phyloP scores from a whole-genome alignment of 768 basidiomycete genomes.

The Leccinum olivaceopallidum region DNA sequence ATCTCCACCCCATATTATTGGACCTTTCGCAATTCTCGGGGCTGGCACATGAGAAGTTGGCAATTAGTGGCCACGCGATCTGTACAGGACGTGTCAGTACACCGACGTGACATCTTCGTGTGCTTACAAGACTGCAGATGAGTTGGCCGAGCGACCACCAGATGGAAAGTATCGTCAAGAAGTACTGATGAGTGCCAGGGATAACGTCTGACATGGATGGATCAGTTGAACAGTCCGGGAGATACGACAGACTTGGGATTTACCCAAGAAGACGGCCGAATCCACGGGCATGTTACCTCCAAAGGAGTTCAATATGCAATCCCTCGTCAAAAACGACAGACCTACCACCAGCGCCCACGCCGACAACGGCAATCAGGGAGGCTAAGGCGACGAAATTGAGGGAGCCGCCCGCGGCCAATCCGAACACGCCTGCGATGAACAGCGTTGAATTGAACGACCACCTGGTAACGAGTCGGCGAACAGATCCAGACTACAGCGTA shows the following conservation, averaged over 20 bases:
- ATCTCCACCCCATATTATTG: slow-evolving; percentile 67
- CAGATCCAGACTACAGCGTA: neutral
- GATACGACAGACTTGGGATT: neutral
- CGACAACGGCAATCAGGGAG: slow-evolving; percentile 44
- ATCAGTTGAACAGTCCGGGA: neutral
- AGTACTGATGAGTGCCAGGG: slow-evolving; percentile 56
- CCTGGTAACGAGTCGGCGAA: slow-evolving; percentile 20
- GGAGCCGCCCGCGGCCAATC: slow-evolving; percentile 49
- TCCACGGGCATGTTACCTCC: slow-evolving; percentile 57
- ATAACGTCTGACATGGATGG: slow-evolving; percentile 43
- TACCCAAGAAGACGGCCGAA: slow-evolving; percentile 52
- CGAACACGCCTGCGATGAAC: slow-evolving; percentile 53
- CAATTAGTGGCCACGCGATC: slow-evolving; percentile 62
- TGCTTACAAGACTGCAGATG: slow-evolving; percentile 44
- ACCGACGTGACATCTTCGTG: neutral
- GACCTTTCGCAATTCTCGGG: slow-evolving; percentile 37
- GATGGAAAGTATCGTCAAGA: slow-evolving; percentile 55
- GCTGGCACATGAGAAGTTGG: slow-evolving; percentile 50
- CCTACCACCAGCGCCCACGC: slow-evolving; percentile 50
- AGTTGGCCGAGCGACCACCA: slow-evolving; percentile 64
- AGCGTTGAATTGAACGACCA: slow-evolving; percentile 58
- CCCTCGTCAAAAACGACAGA: neutral
- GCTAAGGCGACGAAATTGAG: slow-evolving; percentile 49
- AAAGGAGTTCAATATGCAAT: neutral
- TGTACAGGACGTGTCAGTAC: slow-evolving; percentile 14